Evolutionary conservation across 768 basidiomycete species (phyloP).

Genomic region (Rhizopogon roseolus): DNA sequence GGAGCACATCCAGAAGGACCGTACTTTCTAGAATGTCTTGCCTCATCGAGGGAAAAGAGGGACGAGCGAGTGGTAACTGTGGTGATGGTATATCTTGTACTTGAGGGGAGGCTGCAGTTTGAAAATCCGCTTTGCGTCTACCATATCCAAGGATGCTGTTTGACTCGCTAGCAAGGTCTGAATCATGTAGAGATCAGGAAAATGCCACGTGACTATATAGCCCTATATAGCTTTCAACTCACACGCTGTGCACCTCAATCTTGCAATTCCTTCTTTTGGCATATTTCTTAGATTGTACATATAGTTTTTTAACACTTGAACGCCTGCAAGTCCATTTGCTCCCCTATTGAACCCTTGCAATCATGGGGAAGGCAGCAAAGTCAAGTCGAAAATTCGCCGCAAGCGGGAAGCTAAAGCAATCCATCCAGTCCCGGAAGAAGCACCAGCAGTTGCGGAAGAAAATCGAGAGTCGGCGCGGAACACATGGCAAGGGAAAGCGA

Average conservation of each 20-base stretch:
- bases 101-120: too few relatives aligned
- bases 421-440: constrained; percentile 79
- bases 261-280: not conserved
- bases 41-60: too few relatives aligned
- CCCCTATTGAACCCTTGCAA: not conserved
- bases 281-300: not conserved
- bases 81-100: too few relatives aligned
- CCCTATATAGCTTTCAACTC: too few relatives aligned
- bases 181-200: too few relatives aligned
- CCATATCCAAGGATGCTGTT: not conserved
- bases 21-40: too few relatives aligned
- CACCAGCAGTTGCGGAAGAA: constrained; percentile 74
- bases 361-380: constrained; percentile 67
- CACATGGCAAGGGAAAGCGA: constrained; percentile 33
- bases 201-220: too few relatives aligned
- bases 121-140: not conserved
- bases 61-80: too few relatives aligned
- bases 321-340: too few relatives aligned
- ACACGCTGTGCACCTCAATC: too few relatives aligned
- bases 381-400: constrained; percentile 84
- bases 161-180: too few relatives aligned
- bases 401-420: constrained; percentile 84
- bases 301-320: not conserved
- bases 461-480: constrained; percentile 53
- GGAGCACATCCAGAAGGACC: too few relatives aligned